These are phyloP conservation scores for Linderniella brevidens DNA, from an alignment of 257 asterid genomes.

Conservation along the genomic window DNA sequence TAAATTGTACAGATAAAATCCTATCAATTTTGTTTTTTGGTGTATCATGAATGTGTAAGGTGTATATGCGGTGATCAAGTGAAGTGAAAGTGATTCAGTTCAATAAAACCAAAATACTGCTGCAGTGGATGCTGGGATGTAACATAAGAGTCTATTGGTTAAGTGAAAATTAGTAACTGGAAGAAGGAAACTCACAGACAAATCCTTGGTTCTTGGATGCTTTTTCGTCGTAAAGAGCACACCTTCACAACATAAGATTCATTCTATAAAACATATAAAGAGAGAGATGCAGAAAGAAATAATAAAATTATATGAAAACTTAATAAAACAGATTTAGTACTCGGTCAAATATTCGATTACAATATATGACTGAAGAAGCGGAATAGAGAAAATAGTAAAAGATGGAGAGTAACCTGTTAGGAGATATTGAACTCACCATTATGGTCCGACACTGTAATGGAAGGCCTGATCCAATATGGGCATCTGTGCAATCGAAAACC, in stretches of 20 bases:
- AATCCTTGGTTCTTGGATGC: conserved; percentile 92
- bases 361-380: neutral
- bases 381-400: neutral
- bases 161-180: conserved; percentile 6
- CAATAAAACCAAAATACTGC: too few relatives aligned
- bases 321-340: too few relatives aligned
- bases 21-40: neutral
- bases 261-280: too few relatives aligned
- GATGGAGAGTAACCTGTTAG: too few relatives aligned
- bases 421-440: conserved; percentile 31
- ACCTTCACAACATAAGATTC: conserved; percentile 22
- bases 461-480: conserved; percentile 92
- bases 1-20: neutral
- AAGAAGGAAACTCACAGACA: conserved; percentile 41
- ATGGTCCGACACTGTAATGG: conserved; percentile 79
- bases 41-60: too few relatives aligned
- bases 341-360: too few relatives aligned
- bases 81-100: too few relatives aligned
- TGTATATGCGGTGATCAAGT: too few relatives aligned
- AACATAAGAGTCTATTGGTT: too few relatives aligned
- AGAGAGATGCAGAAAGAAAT: too few relatives aligned
- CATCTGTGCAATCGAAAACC: conserved; percentile 92
- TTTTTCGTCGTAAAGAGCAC: conserved; percentile 81
- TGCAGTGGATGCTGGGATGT: too few relatives aligned
- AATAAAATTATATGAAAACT: too few relatives aligned